Base-by-base conservation (phyloP, 176 grass and related monocot genomes). In the Oryza rufipogon region DNA sequence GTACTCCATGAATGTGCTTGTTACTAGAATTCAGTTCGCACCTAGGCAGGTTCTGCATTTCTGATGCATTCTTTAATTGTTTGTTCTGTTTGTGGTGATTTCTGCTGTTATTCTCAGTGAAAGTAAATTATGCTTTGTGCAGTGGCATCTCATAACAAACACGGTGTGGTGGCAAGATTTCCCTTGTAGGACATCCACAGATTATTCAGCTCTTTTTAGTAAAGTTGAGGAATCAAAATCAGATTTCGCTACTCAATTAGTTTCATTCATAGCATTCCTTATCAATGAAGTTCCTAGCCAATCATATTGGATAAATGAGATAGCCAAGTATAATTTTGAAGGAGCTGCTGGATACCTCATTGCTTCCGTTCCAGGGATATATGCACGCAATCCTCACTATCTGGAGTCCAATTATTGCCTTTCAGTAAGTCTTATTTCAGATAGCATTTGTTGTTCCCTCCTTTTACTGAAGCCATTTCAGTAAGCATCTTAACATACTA, bases 111-210 rank as follows among this genome's bases (percentile, higher is more conserved):
- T 76, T 45, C 63, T 52, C 36, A 68, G 81, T 74, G 46, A 76
- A 70, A 68, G 46, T 22, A 80, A 61, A 76, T 58, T 52, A 69
- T 82, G n/a, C 36, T 76, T 64, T 74, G 82, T 79, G 85, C 92
- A 97, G 95, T 97, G 95, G 90, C 81, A 94, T 73, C 84, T 92
- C 23, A 86, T 94, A 87, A 94, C 90, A 44, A 94, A 97, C 71
- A 92, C 92, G 46, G 86, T 97, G 44, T 97, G 95, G 95, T 94
- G 90, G 88, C 92, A 94, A 91, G 92, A 97, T 64, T 97, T 94
- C 30, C 90, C 92, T 78, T 9, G 42, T 45, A 87, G 79, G 78
- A 79, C 81, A 61, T 75, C 74, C 67, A 52, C 83, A 56, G 78
- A 97, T 88, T 97, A 92, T 92, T 89, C 84, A 84, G 71, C 78